Evolutionary conservation across 495 filamentous ascomycete genomes (phyloP).

Genomic region (Penicillium lividum): DNA sequence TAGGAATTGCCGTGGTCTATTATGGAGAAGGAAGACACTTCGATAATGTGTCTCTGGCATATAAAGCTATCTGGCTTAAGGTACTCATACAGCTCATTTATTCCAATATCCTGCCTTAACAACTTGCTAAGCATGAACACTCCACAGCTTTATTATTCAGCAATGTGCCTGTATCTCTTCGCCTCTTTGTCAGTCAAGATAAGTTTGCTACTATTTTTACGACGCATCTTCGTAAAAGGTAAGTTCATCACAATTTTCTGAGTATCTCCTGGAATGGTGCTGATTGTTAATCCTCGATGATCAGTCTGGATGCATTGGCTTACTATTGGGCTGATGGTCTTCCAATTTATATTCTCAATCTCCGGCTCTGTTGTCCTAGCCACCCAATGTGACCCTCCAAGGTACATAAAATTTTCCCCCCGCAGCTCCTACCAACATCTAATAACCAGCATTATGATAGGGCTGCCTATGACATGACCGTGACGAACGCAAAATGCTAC

Average conservation of each 20-base stretch:
- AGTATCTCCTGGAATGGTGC: background rate
- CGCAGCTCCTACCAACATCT: background rate
- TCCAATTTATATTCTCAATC: conserved; percentile 6
- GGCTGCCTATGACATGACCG: background rate
- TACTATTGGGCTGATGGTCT: conserved; percentile 8
- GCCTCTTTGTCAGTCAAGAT: conserved; percentile 8
- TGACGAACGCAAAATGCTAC: conserved; percentile 4
- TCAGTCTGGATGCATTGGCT: conserved; percentile 10
- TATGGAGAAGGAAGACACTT: conserved; percentile 8
- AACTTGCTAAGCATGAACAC: background rate
- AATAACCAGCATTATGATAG: background rate
- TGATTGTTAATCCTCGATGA: too few relatives aligned
- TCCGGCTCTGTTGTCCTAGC: conserved; percentile 11
- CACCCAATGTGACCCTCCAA: conserved; percentile 10
- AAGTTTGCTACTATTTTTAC: conserved; percentile 7
- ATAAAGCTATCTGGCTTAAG: conserved; percentile 1
- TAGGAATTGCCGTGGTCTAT: conserved; percentile 7
- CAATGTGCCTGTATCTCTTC: conserved; percentile 12
- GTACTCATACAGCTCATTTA: background rate
- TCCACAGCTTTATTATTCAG: conserved; percentile 7
- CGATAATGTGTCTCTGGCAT: background rate
- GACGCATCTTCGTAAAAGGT: conserved; percentile 11
- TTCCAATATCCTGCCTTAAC: background rate
- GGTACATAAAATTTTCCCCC: background rate
- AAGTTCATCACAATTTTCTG: background rate